A percentile compares a stretch with the other conserved stretches of the same genome.
phyloP scores from a whole-genome alignment of 805 yeast genomes.

The Grigorovia jiainica region DNA sequence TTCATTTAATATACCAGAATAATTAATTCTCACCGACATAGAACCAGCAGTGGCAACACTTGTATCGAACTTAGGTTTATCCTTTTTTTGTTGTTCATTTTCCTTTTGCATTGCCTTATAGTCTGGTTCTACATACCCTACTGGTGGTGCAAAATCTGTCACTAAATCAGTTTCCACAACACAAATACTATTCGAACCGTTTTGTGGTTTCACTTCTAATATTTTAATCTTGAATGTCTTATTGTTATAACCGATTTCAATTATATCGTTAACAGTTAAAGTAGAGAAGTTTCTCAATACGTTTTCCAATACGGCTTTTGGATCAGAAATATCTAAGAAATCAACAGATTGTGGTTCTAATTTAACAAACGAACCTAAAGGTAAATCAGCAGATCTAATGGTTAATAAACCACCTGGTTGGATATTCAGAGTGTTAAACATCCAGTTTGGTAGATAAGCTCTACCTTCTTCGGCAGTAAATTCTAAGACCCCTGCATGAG shows the following conservation, averaged over 20 bases:
- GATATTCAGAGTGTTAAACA: constrained; percentile 67
- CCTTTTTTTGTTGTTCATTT: constrained; percentile 19
- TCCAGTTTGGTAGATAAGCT: constrained; percentile 92
- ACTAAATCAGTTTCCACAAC: constrained; percentile 95
- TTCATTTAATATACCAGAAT: constrained; percentile 44
- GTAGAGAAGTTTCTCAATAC: constrained; percentile 86
- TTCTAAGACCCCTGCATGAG: constrained; percentile 93
- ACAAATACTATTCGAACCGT: constrained; percentile 60
- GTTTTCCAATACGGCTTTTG: constrained; percentile 92
- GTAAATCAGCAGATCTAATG: constrained; percentile 67
- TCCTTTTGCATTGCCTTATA: constrained; percentile 31
- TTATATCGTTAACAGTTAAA: constrained; percentile 70
- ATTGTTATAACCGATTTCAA: constrained; percentile 78
- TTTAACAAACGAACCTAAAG: constrained; percentile 81
- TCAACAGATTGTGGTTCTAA: constrained; percentile 93
- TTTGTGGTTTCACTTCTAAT: constrained; percentile 77
- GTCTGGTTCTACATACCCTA: constrained; percentile 93
- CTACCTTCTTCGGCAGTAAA: constrained; percentile 97
- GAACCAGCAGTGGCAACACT: constrained; percentile 44
- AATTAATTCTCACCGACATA: constrained; percentile 61
- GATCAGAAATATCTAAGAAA: constrained; percentile 87
- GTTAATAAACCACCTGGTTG: constrained; percentile 76
- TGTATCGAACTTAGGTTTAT: constrained; percentile 22
- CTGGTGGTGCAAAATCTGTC: constrained; percentile 98
- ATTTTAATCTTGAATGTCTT: constrained; percentile 71